Evolutionary conservation across 2,329 filamentous ascomycete genomes (phyloP).

Genomic region (Aspergillus novofumigatus): DNA sequence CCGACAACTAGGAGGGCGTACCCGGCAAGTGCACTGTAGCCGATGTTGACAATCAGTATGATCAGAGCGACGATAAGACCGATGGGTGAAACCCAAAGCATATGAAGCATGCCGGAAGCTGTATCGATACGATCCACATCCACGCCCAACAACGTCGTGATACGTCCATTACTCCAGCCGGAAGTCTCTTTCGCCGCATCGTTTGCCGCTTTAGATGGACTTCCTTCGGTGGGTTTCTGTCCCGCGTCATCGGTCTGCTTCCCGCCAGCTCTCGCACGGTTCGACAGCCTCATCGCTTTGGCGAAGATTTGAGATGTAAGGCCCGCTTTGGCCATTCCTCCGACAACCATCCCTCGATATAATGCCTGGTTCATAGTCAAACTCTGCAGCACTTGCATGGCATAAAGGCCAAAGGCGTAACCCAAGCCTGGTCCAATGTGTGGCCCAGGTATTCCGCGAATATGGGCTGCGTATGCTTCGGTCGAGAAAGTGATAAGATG

Average conservation of each 20-base stretch:
- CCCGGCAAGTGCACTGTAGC: constrained; percentile 83
- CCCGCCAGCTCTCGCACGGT: constrained; percentile 80
- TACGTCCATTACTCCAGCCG: constrained; percentile 89
- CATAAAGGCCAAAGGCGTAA: constrained; percentile 75
- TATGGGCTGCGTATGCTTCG: constrained; percentile 67
- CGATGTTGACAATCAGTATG: constrained; percentile 79
- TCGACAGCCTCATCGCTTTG: constrained; percentile 86
- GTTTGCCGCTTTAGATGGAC: constrained; percentile 31
- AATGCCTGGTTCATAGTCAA: constrained; percentile 85
- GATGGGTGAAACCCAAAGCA: constrained; percentile 83
- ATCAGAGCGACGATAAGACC: constrained; percentile 73
- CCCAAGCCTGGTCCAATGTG: constrained; percentile 73
- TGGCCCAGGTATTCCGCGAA: constrained; percentile 53
- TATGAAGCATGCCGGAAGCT: constrained; percentile 82
- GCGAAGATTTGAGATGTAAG: constrained; percentile 86
- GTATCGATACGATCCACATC: constrained; percentile 92
- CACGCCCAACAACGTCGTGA: constrained; percentile 90
- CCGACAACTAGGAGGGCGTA: constrained; percentile 77
- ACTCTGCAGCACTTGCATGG: constrained; percentile 81
- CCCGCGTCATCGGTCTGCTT: constrained; percentile 49
- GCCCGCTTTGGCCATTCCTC: constrained; percentile 75
- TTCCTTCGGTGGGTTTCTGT: constrained; percentile 33
- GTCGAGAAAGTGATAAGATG: constrained; percentile 83
- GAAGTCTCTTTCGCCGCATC: constrained; percentile 63
- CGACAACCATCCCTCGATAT: constrained; percentile 86